A percentile compares a stretch with the other conserved stretches of the same genome.
These are phyloP conservation scores for Mallotus nudiflorus DNA, from an alignment of 345 rosid species.

Conservation along the genomic window DNA sequence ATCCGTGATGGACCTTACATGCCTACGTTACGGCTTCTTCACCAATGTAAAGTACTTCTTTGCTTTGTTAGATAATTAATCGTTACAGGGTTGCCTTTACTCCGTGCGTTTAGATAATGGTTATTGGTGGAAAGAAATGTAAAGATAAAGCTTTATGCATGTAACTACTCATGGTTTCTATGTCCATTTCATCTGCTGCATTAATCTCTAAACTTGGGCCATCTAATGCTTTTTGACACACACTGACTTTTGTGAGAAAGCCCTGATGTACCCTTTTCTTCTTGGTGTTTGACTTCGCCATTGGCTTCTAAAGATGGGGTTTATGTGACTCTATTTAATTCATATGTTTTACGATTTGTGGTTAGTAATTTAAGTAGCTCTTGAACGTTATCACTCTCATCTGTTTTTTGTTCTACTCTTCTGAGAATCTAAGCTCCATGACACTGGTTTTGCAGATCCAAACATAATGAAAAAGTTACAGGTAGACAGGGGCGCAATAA, in stretches of 20 bases:
- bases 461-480: slow-evolving; percentile 90
- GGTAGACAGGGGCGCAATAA: slow-evolving; percentile 98
- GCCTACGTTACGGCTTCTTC: slow-evolving; percentile 96
- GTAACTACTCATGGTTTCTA: too few species aligned
- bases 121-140: background rate
- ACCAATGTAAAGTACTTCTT: slow-evolving; percentile 64
- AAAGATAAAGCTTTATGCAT: background rate
- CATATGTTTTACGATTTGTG: background rate
- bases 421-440: background rate
- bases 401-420: background rate
- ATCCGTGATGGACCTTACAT: slow-evolving; percentile 97
- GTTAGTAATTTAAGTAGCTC: background rate
- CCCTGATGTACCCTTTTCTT: too few species aligned
- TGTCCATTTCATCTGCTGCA: background rate
- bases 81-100: background rate
- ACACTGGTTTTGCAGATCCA: slow-evolving; percentile 54
- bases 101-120: background rate
- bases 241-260: too few species aligned
- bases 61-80: background rate
- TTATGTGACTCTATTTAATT: background rate
- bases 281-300: background rate
- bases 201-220: too few species aligned
- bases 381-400: background rate
- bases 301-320: background rate
- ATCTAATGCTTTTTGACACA: too few species aligned